These are phyloP conservation scores for Mentha longifolia DNA, from an alignment of 257 asterid genomes.

Conservation along the genomic window DNA sequence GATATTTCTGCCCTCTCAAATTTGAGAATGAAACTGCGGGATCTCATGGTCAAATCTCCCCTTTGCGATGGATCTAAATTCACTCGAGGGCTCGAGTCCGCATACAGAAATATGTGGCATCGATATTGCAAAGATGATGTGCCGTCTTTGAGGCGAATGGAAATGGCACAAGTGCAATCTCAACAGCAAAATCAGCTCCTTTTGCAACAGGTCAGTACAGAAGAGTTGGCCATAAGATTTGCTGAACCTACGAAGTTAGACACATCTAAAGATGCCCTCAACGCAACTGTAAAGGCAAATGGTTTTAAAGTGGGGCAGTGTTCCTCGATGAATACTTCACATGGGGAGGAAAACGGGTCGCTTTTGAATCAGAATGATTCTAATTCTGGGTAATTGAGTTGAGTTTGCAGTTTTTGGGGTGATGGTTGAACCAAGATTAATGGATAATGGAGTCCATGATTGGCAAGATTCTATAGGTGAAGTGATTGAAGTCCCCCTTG, in stretches of 20 bases:
- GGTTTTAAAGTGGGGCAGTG: conserved; percentile 49
- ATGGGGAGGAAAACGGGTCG: conserved; percentile 54
- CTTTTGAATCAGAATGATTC: conserved; percentile 32
- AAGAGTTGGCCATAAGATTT: conserved; percentile 39
- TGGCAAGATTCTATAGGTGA: conserved; percentile 13
- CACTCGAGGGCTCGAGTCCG: conserved; percentile 62
- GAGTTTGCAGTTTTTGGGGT: conserved; percentile 11
- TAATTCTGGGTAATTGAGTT: conserved; percentile 24
- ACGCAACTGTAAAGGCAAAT: conserved; percentile 52
- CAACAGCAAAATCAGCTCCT: conserved; percentile 38
- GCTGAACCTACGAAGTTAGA: conserved; percentile 40
- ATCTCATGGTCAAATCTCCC: conserved; percentile 86
- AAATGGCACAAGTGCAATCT: conserved; percentile 40
- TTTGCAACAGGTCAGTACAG: conserved; percentile 36
- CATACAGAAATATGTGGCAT: conserved; percentile 79
- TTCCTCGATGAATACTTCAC: conserved; percentile 39
- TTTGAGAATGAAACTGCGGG: conserved; percentile 74
- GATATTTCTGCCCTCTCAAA: conserved; percentile 74
- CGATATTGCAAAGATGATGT: conserved; percentile 82
- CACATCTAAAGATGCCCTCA: conserved; percentile 30
- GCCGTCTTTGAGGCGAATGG: conserved; percentile 75
- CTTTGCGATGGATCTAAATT: conserved; percentile 84
- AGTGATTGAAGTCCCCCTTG: conserved; percentile 48
- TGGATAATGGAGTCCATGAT: conserved; percentile 7
- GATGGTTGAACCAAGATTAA: not conserved